Evolutionary conservation across 2,329 filamentous ascomycete species (phyloP).

Genomic region (Phoma sp.): DNA sequence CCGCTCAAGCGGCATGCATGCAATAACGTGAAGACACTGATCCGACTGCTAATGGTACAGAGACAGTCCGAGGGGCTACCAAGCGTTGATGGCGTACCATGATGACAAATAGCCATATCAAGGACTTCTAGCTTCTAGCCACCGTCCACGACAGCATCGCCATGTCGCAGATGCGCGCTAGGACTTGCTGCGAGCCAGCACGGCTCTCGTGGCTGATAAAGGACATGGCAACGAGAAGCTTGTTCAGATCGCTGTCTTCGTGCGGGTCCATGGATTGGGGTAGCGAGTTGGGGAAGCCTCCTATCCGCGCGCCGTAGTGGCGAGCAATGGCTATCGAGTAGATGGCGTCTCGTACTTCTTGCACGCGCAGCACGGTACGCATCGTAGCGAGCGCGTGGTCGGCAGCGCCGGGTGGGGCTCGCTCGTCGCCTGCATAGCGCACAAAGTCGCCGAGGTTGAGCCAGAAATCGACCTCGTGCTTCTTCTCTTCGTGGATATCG

Average conservation of each 20-base stretch:
- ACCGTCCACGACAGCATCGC: slow-evolving; percentile 53
- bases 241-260: slow-evolving; percentile 48
- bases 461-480: slow-evolving; percentile 79
- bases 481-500: slow-evolving; percentile 47
- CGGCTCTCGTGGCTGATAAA: slow-evolving; percentile 57
- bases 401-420: slow-evolving; percentile 62
- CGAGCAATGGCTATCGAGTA: slow-evolving; percentile 86
- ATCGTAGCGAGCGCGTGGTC: slow-evolving; percentile 70
- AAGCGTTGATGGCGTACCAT: not conserved
- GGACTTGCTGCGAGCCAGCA: slow-evolving; percentile 55
- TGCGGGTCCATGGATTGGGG: slow-evolving; percentile 35
- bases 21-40: slow-evolving; percentile 14
- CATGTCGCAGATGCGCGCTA: slow-evolving; percentile 58
- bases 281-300: slow-evolving; percentile 53
- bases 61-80: not conserved
- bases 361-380: slow-evolving; percentile 74
- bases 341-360: slow-evolving; percentile 87
- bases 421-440: slow-evolving; percentile 67
- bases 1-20: slow-evolving; percentile 18
- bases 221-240: slow-evolving; percentile 56
- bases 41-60: slow-evolving; percentile 16
- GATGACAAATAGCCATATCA: not conserved
- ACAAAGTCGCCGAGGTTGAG: slow-evolving; percentile 75
- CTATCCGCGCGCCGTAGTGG: slow-evolving; percentile 69
- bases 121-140: slow-evolving; percentile 31